Evolutionary conservation across 78 protist genomes (phyloP), one percentile per base, ranked within the genome.

Genomic region (Mantamonas sphyraenae): DNA sequence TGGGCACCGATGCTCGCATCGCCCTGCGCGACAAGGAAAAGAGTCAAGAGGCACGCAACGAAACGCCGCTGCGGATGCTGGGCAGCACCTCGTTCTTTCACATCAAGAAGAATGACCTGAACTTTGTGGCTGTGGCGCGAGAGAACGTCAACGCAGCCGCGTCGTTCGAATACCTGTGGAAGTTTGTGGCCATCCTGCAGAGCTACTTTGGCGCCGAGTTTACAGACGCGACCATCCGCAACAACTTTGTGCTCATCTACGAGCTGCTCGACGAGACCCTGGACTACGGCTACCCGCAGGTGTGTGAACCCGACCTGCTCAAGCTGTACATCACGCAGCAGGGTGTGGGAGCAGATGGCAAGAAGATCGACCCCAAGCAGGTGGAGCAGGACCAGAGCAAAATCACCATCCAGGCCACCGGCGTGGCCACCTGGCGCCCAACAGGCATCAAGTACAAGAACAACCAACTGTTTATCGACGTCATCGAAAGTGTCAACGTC

Each of bases 251-350:
- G 4, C 81, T 90, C 40, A 71, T 92, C 51, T 89, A 91, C 63
- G 96, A 93, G 74, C 74, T 93, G 19, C 82, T 93, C 45, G 97
- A 93, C 74, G 94, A 93, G 68, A 82, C 82, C 45, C 39, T 92
- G 37, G 98, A 94, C 77, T 92, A 73, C 81, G 98, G 98, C 16
- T 92, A 83, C 67, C 98, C 98, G 40, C 97, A 93, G 75, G 81
- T 62, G 50, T 62, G 72, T 28, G 79, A 84, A 30, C 35, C 62
- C 10, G 96, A 91, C 61, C 55, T 81, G 62, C 86, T 95, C 67
- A 89, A 95, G 63, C 63, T 70, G 24, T 87, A 64, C 74, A 89
- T 95, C 74, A 76, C 87, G 45, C 93, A 82, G 57, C 74, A 74
- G 74, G 81, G 82, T 16, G 47, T 12, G 20, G 24, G 61, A 45